Evolutionary conservation across 345 rosid genomes (phyloP), one percentile per base, ranked within the genome.

Genomic region (Orychophragmus violaceus): DNA sequence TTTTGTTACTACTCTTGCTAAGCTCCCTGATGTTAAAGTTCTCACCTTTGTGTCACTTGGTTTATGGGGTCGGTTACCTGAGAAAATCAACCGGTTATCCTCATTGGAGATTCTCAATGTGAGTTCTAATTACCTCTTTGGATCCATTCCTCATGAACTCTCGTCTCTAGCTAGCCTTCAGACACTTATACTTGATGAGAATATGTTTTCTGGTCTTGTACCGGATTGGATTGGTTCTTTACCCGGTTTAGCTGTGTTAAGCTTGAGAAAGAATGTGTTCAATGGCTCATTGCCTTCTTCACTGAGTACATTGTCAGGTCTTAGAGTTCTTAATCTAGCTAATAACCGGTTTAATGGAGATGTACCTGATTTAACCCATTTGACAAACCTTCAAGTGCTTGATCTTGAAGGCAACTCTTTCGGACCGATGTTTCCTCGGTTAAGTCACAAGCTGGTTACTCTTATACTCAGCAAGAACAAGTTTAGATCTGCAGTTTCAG

Each of bases 61-160:
- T 16, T 74, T 94, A 75, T 87, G 99, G 99, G 99, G 99, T 36
- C 81, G 79, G 8, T 74, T 94, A 62, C 82, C 99, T 6, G 86
- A 83, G 46, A 88, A 90, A 75, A 71, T 94, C 13, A 73, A 81
- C 5, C 87, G 83, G 36, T 70, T 94, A 6, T 78, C 83, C 0
- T 83, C 95, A 0, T 55, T 94, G 21, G 99, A 94, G 81, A 87
- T 90, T 37, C 81, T 94, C 59, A 94, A 94, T 53, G 68, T 90
- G 78, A 90, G 91, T 69, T 88, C 97, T 3, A 94, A 94, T 74
- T 84, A 68, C 59, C 42, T 94, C 18, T 79, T 74, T 42, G 99
- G 89, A 59, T 11, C 82, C 7, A 69, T 94, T 21, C 96, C 97
- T 44, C 74, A 39, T 1, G 86, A 90, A 59, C 76, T 94, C 54